A percentile compares a stretch with the other conserved stretches of the same genome.
These are phyloP conservation scores for Eragrostis tef DNA, from an alignment of 202 grass and related monocot genomes.

Conservation along the genomic window DNA sequence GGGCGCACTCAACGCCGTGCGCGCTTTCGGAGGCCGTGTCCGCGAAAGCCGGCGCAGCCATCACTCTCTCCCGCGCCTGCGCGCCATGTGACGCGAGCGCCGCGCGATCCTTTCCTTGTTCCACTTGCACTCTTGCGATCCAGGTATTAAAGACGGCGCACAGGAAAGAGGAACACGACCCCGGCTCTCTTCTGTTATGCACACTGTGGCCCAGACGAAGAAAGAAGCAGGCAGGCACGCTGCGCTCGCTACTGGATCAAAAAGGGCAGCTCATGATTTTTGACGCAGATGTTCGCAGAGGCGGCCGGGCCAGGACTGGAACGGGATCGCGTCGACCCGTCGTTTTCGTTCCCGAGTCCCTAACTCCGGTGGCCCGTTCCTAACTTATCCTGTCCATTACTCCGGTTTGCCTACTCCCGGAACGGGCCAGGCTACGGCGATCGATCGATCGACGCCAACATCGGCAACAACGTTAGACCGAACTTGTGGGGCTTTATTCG, in stretches of 20 bases:
- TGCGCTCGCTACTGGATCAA: not conserved
- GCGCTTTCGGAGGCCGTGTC: conserved; percentile 33
- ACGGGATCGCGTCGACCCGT: conserved; percentile 20
- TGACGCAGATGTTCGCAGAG: not conserved
- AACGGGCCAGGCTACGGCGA: not conserved
- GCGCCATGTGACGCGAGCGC: conserved; percentile 55
- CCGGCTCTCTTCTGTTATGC: not conserved
- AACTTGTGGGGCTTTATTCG: conserved; percentile 4
- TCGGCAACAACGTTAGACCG: conserved; percentile 3
- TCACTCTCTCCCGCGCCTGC: conserved; percentile 41
- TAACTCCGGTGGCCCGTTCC: not conserved
- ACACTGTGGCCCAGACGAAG: not conserved
- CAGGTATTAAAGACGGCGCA: conserved; percentile 13
- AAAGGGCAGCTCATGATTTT: not conserved
- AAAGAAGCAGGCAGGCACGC: not conserved
- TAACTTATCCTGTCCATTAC: not conserved
- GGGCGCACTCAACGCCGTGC: conserved; percentile 43
- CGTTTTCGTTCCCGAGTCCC: not conserved
- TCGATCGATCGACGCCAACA: not conserved
- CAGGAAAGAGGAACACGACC: not conserved
- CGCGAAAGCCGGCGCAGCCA: conserved; percentile 61
- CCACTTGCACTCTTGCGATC: conserved; percentile 18
- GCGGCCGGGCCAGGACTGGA: not conserved
- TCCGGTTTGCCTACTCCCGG: not conserved
- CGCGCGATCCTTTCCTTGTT: conserved; percentile 53